Evolutionary conservation across 495 filamentous ascomycete species (phyloP).

Genomic region (Aspergillus saccharolyticus): DNA sequence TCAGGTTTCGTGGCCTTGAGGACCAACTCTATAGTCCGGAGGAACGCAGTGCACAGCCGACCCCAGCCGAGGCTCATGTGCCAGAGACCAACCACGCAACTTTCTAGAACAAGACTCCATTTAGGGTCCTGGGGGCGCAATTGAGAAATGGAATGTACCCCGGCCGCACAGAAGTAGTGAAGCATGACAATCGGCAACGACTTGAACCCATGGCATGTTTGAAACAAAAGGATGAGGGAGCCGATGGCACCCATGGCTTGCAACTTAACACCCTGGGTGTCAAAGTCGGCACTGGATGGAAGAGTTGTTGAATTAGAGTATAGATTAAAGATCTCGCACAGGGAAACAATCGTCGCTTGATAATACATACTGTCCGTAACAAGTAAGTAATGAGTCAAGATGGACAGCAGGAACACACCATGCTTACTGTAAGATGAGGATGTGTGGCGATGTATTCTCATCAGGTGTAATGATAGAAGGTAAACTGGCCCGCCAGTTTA

Average conservation of each 20-base stretch:
- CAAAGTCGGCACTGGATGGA: not conserved
- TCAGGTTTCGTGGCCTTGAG: constrained; percentile 15
- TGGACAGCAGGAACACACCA: not conserved
- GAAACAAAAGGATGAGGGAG: constrained; percentile 22
- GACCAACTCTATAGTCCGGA: constrained; percentile 24
- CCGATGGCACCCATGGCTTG: constrained; percentile 22
- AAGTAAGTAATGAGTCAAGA: not conserved
- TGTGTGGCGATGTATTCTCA: constrained; percentile 17
- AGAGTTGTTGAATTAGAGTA: constrained; percentile 1
- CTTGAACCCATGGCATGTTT: constrained; percentile 23
- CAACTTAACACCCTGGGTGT: constrained; percentile 8
- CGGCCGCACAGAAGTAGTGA: constrained; percentile 24
- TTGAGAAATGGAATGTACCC: constrained; percentile 20
- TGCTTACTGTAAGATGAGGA: constrained; percentile 21
- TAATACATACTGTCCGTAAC: constrained; percentile 16
- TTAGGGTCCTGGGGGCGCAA: constrained; percentile 15
- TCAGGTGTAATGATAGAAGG: constrained; percentile 13
- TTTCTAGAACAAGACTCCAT: constrained; percentile 24
- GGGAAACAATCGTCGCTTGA: constrained; percentile 17
- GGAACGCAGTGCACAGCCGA: constrained; percentile 24
- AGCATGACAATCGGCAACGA: constrained; percentile 29
- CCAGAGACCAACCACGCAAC: constrained; percentile 25
- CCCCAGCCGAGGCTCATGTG: constrained; percentile 29
- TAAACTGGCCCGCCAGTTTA: constrained; percentile 11
- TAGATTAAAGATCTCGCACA: constrained; percentile 14